phyloP scores from a whole-genome alignment of 2,329 filamentous ascomycete genomes.

The Lachnellula suecica region DNA sequence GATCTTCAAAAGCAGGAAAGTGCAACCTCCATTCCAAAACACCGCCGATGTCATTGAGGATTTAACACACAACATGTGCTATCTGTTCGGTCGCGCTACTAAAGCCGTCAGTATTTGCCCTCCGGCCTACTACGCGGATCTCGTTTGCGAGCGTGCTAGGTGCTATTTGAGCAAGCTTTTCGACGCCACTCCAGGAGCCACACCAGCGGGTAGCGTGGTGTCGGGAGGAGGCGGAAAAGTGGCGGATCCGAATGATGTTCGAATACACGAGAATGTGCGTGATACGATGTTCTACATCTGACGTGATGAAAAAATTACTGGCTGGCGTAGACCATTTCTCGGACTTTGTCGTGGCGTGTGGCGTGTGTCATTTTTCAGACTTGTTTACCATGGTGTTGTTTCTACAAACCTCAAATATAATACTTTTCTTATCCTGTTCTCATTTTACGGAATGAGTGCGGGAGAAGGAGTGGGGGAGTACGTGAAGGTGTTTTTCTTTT shows the following conservation, averaged over 20 bases:
- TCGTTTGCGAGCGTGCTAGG: constrained; percentile 75
- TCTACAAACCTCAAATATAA: too few species aligned
- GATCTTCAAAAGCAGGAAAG: constrained; percentile 48
- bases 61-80: constrained; percentile 75
- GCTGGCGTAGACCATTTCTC: too few species aligned
- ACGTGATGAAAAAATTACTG: too few species aligned
- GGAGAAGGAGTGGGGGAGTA: too few species aligned
- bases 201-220: neutral
- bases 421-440: too few species aligned
- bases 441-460: too few species aligned
- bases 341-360: too few species aligned
- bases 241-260: constrained; percentile 1
- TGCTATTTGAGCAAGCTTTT: constrained; percentile 66
- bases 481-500: too few species aligned
- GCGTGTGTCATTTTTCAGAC: too few species aligned
- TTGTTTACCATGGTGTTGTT: too few species aligned
- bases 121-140: constrained; percentile 84
- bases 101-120: constrained; percentile 83
- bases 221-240: neutral
- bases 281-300: constrained; percentile 38
- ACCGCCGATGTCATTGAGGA: constrained; percentile 67
- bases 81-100: constrained; percentile 77
- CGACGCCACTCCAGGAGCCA: constrained; percentile 37
- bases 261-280: constrained; percentile 27
- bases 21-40: constrained; percentile 24